Base-by-base conservation (phyloP, 352 stramenopile species). In the Phytophthora chlamydospora region DNA sequence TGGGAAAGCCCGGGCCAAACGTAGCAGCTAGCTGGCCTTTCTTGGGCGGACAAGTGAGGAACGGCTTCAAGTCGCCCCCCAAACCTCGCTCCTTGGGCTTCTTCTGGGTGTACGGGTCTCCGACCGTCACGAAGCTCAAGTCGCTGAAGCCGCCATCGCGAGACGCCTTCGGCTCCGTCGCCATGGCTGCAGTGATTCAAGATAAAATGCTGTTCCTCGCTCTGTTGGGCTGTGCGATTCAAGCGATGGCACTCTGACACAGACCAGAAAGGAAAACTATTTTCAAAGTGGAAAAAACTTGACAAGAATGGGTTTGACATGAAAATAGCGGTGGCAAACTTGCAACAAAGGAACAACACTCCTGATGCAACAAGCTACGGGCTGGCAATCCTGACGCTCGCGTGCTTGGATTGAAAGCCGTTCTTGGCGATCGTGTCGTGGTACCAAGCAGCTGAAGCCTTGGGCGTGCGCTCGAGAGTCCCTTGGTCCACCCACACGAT, bases 91-190 rank as follows among this genome's bases (percentile, higher is more conserved):
- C 70, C 43, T 79, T 81, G 33, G 62, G 7, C 35, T 78, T 80
- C 62, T 76, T 71, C 39, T 75, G 68, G 6, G 27, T 45, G 49
- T 88, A 90, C 35, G 80, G 84, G 32, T 91, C 82, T 0, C 84
- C 84, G 12, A 91, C 77, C 3, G 61, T 58, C n/a, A 90, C 54
- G 57, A 81, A 93, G 19, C 78, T 89, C 49, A 67, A 73, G 38
- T 93, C 80, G 50, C 82, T 90, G 52, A 91, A 91, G 69, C 82
- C 82, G 43, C 82, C 84, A 55, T 93, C 84, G 17, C 79, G 76
- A 55, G 79, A 88, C 36, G 60, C 39, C 42, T 83, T 89, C 62
- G 78, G 59, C 55, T 63, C 51, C 5, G 39, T 69, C 55, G 57
- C 39, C 49, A 61, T 65, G 6, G 16, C 31, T 61, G 43, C 53